Base-by-base conservation (phyloP, 2,329 filamentous ascomycete species). In the Cryoendolithus antarcticus region DNA sequence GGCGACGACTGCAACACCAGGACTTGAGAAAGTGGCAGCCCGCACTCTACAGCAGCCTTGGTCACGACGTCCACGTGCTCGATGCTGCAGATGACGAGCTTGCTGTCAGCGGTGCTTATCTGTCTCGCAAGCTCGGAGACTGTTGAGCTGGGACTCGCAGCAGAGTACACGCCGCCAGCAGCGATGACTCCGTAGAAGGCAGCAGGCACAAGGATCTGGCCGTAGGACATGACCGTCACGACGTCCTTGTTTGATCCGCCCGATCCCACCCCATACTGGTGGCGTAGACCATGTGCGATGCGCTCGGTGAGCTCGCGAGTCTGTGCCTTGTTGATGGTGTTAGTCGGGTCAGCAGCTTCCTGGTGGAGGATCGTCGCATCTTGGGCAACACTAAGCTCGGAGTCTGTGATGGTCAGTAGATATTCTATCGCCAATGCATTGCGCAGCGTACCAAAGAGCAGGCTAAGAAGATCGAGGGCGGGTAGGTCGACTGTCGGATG, bases 81-180 rank as follows among this genome's bases (percentile, higher is more conserved):
- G 32, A 66, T 66, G 51, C 71, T 71, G 37, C 63, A 63, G 19
- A 69, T 53, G 13, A 72, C 44, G 12, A 70, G 43, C 6, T 58
- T 64, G 7, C 59, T 63, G 4, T 57, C 54, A 0, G 63, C 66
- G 15, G 63, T 58, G 10, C 56, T 57, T 9, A 71, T 58, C 46
- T 69, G 67, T 19, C 68, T 62, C 3, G 64, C 63, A 6, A 78
- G 54, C 19, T 79, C 75, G 2, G 59, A 49, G 0, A 64, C 59
- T 0, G 72, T 74, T 4, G 63, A 67, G 0, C 65, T 62, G 0
- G 71, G 62, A 34, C 65, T 70, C 0, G 71, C 71, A 4, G 71
- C 68, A 5, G 71, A 72, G 48, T 74, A 78, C 19, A 79, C 65
- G 11, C 73, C 75, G 1, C 69, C 74, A 2, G 74, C 72, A 3